A percentile compares a stretch with the other conserved stretches of the same genome.
Conservation (phyloP, 2,329 filamentous ascomycete species). For the Cladosporium sphaerospermum region DNA sequence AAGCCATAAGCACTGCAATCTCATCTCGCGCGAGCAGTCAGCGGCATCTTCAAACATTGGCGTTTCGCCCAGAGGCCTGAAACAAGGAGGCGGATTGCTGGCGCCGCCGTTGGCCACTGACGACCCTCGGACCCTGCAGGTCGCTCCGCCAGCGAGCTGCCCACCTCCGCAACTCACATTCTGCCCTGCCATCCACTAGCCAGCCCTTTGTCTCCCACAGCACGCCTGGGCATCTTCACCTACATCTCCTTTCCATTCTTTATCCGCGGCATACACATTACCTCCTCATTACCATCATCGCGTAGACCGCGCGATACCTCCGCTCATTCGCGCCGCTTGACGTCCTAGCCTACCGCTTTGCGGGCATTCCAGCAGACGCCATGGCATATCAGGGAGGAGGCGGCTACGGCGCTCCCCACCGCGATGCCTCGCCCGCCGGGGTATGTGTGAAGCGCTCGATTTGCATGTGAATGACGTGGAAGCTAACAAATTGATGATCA, state of each 20-base stretch:
- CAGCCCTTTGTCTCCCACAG: constrained; percentile 3
- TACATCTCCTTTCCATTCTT: constrained; percentile 1
- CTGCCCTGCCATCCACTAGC: not conserved
- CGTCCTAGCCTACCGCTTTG: constrained; percentile 5
- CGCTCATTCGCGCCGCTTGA: not conserved
- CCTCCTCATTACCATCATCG: not conserved
- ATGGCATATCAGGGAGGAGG: constrained; percentile 12
- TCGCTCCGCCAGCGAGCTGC: not conserved
- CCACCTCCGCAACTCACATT: not conserved
- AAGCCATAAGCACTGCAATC: too few relatives aligned
- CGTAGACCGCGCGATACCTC: not conserved
- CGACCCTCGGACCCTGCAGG: too few relatives aligned
- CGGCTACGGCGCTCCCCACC: constrained; percentile 3
- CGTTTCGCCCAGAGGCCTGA: too few relatives aligned
- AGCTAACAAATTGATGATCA: constrained; percentile 9
- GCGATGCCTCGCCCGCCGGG: constrained; percentile 4
- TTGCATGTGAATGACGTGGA: not conserved
- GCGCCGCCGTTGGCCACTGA: too few relatives aligned
- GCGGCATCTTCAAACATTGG: not conserved
- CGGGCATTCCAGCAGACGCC: constrained; percentile 8
- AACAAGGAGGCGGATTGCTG: too few relatives aligned
- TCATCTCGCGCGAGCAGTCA: too few relatives aligned
- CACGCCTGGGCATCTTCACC: not conserved
- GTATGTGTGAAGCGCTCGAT: not conserved
- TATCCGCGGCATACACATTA: not conserved